Percentiles rank a stretch among this genome's conserved stretches.
phyloP scores from a whole-genome alignment of 129 eudicot species.

The Daucus carota region DNA sequence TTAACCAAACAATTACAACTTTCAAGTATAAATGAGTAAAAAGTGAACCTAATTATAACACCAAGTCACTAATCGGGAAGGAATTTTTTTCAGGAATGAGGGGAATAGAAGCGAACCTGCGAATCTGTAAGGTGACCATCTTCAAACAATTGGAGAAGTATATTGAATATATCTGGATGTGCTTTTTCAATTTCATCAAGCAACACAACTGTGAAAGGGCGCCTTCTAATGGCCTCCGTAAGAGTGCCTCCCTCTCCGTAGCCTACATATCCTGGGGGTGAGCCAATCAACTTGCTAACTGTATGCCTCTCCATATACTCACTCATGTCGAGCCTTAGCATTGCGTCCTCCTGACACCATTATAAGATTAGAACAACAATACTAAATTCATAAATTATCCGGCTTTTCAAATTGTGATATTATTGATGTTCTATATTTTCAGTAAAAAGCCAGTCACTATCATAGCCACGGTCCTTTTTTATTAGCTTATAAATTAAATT shows the following conservation, averaged over 20 bases:
- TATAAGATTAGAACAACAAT: neutral
- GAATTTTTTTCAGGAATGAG: neutral
- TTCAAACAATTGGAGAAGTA: conserved; percentile 82
- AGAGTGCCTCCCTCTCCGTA: conserved; percentile 91
- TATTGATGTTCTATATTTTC: neutral
- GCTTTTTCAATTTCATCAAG: conserved; percentile 97
- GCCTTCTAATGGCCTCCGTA: conserved; percentile 80
- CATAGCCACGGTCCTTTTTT: neutral
- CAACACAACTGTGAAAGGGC: conserved; percentile 74
- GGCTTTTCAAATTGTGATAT: neutral
- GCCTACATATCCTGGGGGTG: conserved; percentile 93
- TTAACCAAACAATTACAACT: neutral
- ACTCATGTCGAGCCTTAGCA: conserved; percentile 92
- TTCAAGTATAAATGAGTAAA: neutral
- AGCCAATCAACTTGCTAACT: conserved; percentile 81
- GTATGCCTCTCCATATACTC: conserved; percentile 97
- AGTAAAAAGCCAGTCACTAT: neutral
- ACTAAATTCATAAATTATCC: neutral
- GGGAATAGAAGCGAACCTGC: conserved; percentile 46
- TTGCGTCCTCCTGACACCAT: conserved; percentile 51
- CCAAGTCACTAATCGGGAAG: neutral
- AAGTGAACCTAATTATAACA: neutral
- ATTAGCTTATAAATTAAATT: no score
- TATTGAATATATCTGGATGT: conserved; percentile 84
- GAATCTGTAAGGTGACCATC: conserved; percentile 97